Evolutionary conservation across 2,329 filamentous ascomycete species (phyloP).

Genomic region (Xylariomycetidae sp.): DNA sequence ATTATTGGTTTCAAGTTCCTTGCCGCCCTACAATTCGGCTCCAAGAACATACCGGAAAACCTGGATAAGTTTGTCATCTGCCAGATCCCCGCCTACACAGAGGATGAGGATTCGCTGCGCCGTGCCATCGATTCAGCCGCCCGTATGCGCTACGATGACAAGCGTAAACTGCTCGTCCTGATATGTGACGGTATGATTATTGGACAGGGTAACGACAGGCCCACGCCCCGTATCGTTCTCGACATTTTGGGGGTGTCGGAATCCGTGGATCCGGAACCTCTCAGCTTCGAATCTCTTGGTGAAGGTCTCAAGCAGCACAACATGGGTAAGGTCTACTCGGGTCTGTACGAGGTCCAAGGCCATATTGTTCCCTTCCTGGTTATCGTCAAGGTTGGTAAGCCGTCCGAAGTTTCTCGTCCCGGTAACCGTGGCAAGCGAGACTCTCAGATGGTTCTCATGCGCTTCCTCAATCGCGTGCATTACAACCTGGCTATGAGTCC

Average conservation of each 20-base stretch:
- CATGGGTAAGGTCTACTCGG: conserved; percentile 98
- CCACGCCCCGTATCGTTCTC: conserved; percentile 90
- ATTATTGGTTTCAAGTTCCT: conserved; percentile 96
- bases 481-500: conserved; percentile 97
- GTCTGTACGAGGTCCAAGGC: conserved; percentile 93
- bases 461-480: conserved; percentile 97
- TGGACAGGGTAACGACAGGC: conserved; percentile 93
- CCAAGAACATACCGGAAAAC: conserved; percentile 88
- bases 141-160: conserved; percentile 95
- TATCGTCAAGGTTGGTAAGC: conserved; percentile 95
- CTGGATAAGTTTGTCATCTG: conserved; percentile 98
- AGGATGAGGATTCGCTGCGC: conserved; percentile 94
- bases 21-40: conserved; percentile 88
- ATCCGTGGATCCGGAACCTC: conserved; percentile 86
- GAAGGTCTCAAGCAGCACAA: conserved; percentile 98
- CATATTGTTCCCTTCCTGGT: conserved; percentile 98
- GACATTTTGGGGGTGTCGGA: conserved; percentile 96
- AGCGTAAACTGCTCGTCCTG: conserved; percentile 89
- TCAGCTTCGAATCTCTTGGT: conserved; percentile 94
- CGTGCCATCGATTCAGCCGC: conserved; percentile 96
- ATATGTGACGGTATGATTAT: conserved; percentile 99
- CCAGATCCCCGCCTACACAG: conserved; percentile 95
- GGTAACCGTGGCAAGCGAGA: conserved; percentile 99
- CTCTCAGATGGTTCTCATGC: conserved; percentile 97
- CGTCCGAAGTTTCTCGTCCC: conserved; percentile 88